These are phyloP conservation scores for Chlamydomonas reinhardtii DNA, from an alignment of 163 green algal species.

Conservation along the genomic window DNA sequence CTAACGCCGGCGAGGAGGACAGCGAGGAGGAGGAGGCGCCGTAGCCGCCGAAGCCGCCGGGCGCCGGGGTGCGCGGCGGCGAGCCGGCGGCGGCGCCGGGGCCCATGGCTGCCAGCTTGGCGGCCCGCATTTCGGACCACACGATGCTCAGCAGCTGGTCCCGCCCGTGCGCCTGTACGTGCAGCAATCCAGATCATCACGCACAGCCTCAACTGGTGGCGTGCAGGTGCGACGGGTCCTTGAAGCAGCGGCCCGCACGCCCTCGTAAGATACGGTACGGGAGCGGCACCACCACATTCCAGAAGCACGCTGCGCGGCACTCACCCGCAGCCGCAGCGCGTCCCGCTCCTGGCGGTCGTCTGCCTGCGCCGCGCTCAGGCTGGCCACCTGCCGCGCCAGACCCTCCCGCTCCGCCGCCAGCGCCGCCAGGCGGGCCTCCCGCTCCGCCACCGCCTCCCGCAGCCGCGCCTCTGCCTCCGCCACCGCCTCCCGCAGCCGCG, in stretches of 20 bases:
- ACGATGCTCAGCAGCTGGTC: slow-evolving; percentile 41
- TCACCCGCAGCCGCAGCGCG: slow-evolving; percentile 24
- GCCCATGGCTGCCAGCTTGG: background rate
- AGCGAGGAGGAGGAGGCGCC: background rate
- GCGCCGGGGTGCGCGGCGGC: background rate
- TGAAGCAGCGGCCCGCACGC: background rate
- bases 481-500: no score
- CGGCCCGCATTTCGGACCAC: slow-evolving; percentile 24
- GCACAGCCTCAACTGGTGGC: no score
- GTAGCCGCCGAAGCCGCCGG: no score
- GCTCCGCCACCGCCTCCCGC: slow-evolving; percentile 24
- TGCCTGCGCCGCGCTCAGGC: background rate
- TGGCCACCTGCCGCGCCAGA: slow-evolving; percentile 35
- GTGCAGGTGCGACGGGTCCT: no score
- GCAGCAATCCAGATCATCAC: no score
- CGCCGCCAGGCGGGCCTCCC: slow-evolving; percentile 11
- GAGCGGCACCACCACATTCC: background rate
- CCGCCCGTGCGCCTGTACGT: slow-evolving; percentile 13
- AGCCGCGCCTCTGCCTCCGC: slow-evolving; percentile 12
- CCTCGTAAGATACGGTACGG: no score
- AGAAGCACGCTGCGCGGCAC: background rate
- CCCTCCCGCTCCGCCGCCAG: slow-evolving; percentile 15
- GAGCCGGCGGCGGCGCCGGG: background rate
- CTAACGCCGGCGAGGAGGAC: background rate
- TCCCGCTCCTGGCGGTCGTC: slow-evolving; percentile 47